A percentile compares a stretch with the other conserved stretches of the same genome.
These are phyloP conservation scores for Lentithecium fluviatile DNA, from an alignment of 495 filamentous ascomycete genomes.

Conservation along the genomic window DNA sequence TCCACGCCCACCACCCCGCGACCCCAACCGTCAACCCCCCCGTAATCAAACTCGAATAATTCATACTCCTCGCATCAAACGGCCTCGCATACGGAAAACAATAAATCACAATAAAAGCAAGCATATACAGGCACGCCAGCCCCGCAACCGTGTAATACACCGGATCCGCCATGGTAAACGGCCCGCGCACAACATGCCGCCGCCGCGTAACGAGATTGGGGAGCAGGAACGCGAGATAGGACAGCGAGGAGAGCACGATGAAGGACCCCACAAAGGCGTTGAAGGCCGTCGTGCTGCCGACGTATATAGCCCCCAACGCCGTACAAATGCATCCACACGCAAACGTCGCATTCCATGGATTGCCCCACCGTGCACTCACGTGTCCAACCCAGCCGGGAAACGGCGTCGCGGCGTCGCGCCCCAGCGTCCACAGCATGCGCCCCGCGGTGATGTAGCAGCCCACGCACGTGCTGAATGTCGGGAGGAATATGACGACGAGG, in stretches of 20 bases:
- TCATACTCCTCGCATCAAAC: slow-evolving; percentile 38
- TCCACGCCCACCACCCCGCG: slow-evolving; percentile 32
- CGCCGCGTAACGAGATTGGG: slow-evolving; percentile 68
- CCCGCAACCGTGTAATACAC: slow-evolving; percentile 61
- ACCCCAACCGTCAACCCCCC: slow-evolving; percentile 38
- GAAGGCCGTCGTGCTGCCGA: slow-evolving; percentile 73
- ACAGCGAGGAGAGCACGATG: slow-evolving; percentile 68
- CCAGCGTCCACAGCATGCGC: slow-evolving; percentile 83
- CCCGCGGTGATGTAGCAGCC: slow-evolving; percentile 73
- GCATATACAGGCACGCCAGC: slow-evolving; percentile 62
- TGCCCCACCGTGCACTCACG: slow-evolving; percentile 55
- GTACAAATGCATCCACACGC: slow-evolving; percentile 61
- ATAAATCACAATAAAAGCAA: slow-evolving; percentile 69
- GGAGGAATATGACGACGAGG: slow-evolving; percentile 66
- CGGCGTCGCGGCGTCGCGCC: slow-evolving; percentile 68
- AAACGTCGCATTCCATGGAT: slow-evolving; percentile 68
- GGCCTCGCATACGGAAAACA: slow-evolving; percentile 58
- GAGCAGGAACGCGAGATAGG: slow-evolving; percentile 73
- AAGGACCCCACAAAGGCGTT: slow-evolving; percentile 71
- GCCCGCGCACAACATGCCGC: slow-evolving; percentile 61
- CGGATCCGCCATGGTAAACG: slow-evolving; percentile 64
- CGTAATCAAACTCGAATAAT: slow-evolving; percentile 36
- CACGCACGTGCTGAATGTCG: slow-evolving; percentile 60
- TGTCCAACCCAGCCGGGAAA: slow-evolving; percentile 49
- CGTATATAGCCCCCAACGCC: slow-evolving; percentile 69